A percentile compares a stretch with the other conserved stretches of the same genome.
Conservation (phyloP, 164 flowering plant genomes). For the Brasenia schreberi region DNA sequence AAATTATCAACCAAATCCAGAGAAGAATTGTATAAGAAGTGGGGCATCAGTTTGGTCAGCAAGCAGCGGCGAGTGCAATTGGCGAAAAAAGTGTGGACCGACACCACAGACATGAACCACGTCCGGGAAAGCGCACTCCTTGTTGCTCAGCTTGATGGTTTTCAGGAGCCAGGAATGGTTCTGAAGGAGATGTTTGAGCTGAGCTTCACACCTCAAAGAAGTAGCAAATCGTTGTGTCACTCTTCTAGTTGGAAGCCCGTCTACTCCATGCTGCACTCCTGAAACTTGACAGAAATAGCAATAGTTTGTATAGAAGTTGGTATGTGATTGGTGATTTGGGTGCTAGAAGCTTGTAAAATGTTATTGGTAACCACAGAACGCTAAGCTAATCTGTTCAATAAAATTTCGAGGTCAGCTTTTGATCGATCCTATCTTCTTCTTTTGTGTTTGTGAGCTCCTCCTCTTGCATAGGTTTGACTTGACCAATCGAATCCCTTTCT, state of each 20-base stretch:
- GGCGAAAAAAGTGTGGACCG: conserved; percentile 47
- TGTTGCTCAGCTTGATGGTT: conserved; percentile 56
- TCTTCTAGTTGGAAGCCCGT: background rate
- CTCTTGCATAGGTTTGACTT: too few relatives aligned
- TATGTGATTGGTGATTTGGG: background rate
- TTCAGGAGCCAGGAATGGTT: conserved; percentile 48
- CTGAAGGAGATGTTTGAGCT: conserved; percentile 89
- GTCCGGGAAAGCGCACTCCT: conserved; percentile 57
- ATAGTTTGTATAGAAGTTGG: background rate
- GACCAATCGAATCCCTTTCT: too few relatives aligned
- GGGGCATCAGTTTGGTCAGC: conserved; percentile 57
- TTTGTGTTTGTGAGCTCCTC: too few relatives aligned
- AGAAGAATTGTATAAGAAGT: conserved; percentile 41
- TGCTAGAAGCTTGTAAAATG: background rate
- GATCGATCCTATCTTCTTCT: too few relatives aligned
- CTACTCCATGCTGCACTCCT: background rate
- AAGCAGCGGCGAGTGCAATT: conserved; percentile 67
- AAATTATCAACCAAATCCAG: conserved; percentile 55
- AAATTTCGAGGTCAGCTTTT: too few relatives aligned
- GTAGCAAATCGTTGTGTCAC: background rate
- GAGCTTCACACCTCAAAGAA: conserved; percentile 49
- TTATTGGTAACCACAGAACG: background rate
- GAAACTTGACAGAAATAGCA: background rate
- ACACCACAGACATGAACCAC: conserved; percentile 45
- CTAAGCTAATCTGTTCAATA: background rate